Evolutionary conservation across 2,329 filamentous ascomycete genomes (phyloP).

Genomic region (Alternaria ethzedia): DNA sequence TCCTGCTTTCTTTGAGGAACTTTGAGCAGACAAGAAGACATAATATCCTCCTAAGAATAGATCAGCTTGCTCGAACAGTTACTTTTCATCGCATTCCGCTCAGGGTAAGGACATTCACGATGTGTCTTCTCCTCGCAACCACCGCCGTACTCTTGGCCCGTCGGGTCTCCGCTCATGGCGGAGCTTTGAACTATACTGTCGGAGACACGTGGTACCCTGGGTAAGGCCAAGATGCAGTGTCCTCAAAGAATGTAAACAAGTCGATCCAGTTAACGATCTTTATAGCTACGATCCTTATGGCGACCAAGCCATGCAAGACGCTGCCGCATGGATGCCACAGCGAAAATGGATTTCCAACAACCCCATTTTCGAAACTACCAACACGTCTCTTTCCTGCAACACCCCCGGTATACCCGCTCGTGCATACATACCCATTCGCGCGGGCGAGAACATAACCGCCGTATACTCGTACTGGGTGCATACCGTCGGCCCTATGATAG

Average conservation of each 20-base stretch:
- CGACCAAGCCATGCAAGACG: conserved; percentile 26
- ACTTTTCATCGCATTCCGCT: neutral
- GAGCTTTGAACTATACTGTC: conserved; percentile 39
- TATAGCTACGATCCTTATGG: conserved; percentile 36
- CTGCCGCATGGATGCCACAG: conserved; percentile 32
- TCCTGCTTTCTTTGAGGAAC: neutral
- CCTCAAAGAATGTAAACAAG: neutral
- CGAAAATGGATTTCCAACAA: conserved; percentile 38
- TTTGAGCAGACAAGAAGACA: neutral
- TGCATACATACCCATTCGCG: conserved; percentile 32
- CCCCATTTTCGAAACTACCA: conserved; percentile 35
- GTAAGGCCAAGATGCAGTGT: conserved; percentile 5
- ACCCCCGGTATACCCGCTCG: conserved; percentile 32
- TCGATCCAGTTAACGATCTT: neutral
- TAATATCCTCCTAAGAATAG: neutral
- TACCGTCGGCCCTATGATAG: conserved; percentile 41
- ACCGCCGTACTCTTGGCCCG: conserved; percentile 13
- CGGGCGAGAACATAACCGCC: conserved; percentile 36
- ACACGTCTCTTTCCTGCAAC: conserved; percentile 37
- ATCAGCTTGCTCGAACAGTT: neutral
- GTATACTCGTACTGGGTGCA: conserved; percentile 40
- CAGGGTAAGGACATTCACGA: neutral
- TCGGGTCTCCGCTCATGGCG: conserved; percentile 31
- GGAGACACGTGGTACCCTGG: conserved; percentile 40
- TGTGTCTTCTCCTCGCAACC: conserved; percentile 16